Evolutionary conservation across 305 asterid species (phyloP), one percentile per base, ranked within the genome.

Genomic region (Fraxinus latifolia): DNA sequence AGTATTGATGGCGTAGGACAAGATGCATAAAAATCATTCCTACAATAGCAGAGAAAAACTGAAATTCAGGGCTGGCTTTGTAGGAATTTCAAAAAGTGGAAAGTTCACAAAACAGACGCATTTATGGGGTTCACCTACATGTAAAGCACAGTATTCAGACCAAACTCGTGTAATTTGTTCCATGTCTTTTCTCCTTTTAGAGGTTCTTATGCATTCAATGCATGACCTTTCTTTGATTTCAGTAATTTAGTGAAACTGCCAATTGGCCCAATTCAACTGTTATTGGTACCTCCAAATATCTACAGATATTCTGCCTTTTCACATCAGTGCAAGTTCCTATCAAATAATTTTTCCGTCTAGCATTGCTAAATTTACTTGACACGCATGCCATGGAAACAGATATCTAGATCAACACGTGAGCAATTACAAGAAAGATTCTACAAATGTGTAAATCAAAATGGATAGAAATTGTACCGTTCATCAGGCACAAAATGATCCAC

Each of bases 401-500:
- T 7, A 29, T 39, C 68, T 23, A 65, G 55, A 76, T 33, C 19
- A 37, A 81, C 44, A 73, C 34, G 71, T 32, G 58, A 83, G 33
- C 39, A 75, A 78, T 74, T 34, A 27, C 27, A 37, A 47, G 23
- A 37, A 36, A 34, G 84, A 29, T 50, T 31, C 29, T 29, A 76
- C 39, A 60, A 77, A 50, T 1, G 67, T 74, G 71, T 21, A 39
- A 79, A 6, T 19, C 9, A 23, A 65, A 81, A 70, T 76, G 62
- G 8, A 67, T 37, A 77, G 77, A 88, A 84, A 72, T 19, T 70
- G 37, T 88, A 93, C 99, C 99, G n/a, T 91, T 91, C 90, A 94
- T 88, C 78, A 95, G 90, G 80, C 97, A 92, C 36, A 88, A 9
- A 83, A 94, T 88, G 85, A 92, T 91, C 97, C 99, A 94, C 11